Base-by-base conservation (phyloP, 1,284 basidiomycete genomes). In the Malassezia yamatoensis region DNA sequence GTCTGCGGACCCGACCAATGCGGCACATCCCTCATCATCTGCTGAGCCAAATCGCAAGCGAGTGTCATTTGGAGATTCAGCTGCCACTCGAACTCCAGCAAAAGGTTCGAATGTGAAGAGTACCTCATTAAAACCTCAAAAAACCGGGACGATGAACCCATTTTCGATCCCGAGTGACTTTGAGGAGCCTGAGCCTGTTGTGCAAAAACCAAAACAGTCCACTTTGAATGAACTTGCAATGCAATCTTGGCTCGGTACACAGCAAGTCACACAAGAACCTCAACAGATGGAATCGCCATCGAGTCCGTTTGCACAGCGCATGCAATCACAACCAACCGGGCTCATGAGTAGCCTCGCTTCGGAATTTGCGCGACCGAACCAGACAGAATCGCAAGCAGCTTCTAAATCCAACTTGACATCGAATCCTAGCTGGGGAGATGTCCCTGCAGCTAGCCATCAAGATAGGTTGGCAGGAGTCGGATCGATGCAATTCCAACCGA, bases 81-180 rank as follows among this genome's bases (percentile, higher is more conserved):
- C 24, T 7, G 4, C 24, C 3, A 29, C 4, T 29, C 24, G 4
- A 29, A 7, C 24, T 29, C 24, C 24, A 29, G 7, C 24, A 29
- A 3, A 29, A 29, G 24, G 7, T 29, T 7, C 24, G 4, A 29
- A 7, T 7, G 24, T 29, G 3, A 29, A 29, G 7, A 29, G 77
- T 59, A 75, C 77, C 2, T 81, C 8, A 2, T 7, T 96, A n/a
- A 83, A 83, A 67, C 81, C 89, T 5, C 91, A 96, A 74, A 83
- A 86, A 75, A 98, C 93, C 1, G 91, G 93, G 16, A 88, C 88
- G 2, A 85, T 84, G 67, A 98, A 98, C 79, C 93, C 93, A 0
- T 98, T 58, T 24, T 58, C 55, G 13, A 58, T 58, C n/a, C 55
- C 55, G 3, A 58, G 55, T 38, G 55, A 58, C 43, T 58, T 98